Evolutionary conservation across 169 alveolate genomes (phyloP).

Genomic region (Plasmodium billcollinsi): DNA sequence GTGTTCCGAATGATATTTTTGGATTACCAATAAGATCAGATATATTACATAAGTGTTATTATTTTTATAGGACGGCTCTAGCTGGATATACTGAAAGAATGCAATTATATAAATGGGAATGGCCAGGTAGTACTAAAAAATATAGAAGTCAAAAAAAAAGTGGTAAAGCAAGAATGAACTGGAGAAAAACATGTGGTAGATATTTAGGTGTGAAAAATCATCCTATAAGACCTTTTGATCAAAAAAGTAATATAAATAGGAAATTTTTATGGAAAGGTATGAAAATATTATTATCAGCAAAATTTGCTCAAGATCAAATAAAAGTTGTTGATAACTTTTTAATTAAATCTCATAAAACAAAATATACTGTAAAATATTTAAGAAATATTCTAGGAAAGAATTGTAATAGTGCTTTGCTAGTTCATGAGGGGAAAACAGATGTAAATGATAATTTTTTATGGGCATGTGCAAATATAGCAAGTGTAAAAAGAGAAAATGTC

Average conservation of each 20-base stretch:
- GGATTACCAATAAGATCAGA: constrained; percentile 90
- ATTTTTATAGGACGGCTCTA: constrained; percentile 86
- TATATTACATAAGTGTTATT: constrained; percentile 87
- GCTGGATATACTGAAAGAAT: constrained; percentile 91
- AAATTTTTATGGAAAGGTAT: constrained; percentile 87
- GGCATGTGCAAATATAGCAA: constrained; percentile 91
- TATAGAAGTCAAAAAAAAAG: constrained; percentile 86
- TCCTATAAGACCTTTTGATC: constrained; percentile 89
- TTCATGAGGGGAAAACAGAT: constrained; percentile 87
- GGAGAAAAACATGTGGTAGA: constrained; percentile 91
- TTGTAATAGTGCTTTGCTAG: constrained; percentile 90
- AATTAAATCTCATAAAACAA: constrained; percentile 88
- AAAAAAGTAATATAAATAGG: constrained; percentile 82
- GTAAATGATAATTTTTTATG: constrained; percentile 90
- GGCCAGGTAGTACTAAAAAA: constrained; percentile 90
- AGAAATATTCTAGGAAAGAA: constrained; percentile 85
- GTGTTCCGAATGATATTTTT: constrained; percentile 89
- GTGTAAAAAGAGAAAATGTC: constrained; percentile 87
- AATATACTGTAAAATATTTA: constrained; percentile 85
- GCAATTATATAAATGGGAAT: constrained; percentile 91
- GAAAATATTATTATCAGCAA: constrained; percentile 87
- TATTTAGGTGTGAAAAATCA: constrained; percentile 89
- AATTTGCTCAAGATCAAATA: constrained; percentile 91
- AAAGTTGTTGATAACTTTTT: constrained; percentile 88
- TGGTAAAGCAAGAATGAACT: constrained; percentile 90